Evolutionary conservation across 1,284 basidiomycete species (phyloP), one percentile per base, ranked within the genome.

Genomic region (Ganoderma resinaceum): DNA sequence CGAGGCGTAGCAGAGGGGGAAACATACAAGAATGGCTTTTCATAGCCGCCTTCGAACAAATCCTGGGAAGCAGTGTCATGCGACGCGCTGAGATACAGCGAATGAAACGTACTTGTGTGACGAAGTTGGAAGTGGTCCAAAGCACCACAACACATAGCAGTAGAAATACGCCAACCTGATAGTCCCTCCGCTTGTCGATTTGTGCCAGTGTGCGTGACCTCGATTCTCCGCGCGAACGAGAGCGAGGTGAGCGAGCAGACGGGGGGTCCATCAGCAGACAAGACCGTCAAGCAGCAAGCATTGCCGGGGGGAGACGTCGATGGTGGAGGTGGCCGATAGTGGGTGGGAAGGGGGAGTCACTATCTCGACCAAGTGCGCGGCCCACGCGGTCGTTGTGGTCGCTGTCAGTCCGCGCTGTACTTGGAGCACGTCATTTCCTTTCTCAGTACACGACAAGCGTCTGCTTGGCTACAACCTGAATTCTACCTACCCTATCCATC

Each of bases 111-210:
- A 91, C 93, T 85, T 95, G 92, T 14, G 92, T 94, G 40, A 95
- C 80, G 75, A 94, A 95, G 78, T 90, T 94, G 53, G 90, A 91
- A 12, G 84, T 81, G 20, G 91, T 96, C 95, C 95, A 97, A 16
- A 97, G 86, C 31, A 95, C 75, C 58, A 96, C 95, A 61, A 97
- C 95, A 55, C 91, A 74, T 6, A 96, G 79, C 29, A 97, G 85
- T 35, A 97, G 83, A 43, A 82, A 80, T 61, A 96, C 89, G 65
- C 95, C 95, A 62, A 89, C 76, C 62, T 87, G 77, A 81, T 95
- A 95, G 71, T 92, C 84, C 63, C 77, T 84, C 72, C 79, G 70
- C 55, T 66, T 65, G n/a, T 69, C 67, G 20, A 67, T 62, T 46
- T 72, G 63, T 14, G 63, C 33, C 18, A 65, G 71, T 23, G 58